Percentiles rank a stretch among this genome's conserved stretches.
Evolutionary conservation across 148 eudicot genomes (phyloP).

Genomic region (Amaranthus cruentus): DNA sequence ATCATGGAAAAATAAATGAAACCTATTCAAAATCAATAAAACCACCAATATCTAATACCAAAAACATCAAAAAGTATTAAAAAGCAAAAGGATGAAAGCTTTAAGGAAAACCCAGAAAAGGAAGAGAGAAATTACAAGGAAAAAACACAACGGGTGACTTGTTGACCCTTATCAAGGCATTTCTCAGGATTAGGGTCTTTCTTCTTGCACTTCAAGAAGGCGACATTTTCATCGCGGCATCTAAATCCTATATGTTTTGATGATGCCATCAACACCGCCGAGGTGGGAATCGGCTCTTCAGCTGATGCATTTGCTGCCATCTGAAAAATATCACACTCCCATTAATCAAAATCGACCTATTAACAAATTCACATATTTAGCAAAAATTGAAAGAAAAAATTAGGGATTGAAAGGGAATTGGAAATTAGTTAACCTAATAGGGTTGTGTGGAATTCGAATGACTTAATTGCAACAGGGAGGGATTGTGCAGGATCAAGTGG

Average conservation of each 20-base stretch:
- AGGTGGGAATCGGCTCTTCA: conserved; percentile 68
- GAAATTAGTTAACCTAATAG: too few species aligned
- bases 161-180: conserved; percentile 79
- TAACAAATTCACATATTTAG: too few species aligned
- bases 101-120: conserved; percentile 1
- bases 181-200: conserved; percentile 86
- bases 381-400: too few species aligned
- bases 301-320: conserved; percentile 48
- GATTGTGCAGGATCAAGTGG: too few species aligned
- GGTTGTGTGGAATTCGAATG: too few species aligned
- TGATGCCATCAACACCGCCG: conserved; percentile 72
- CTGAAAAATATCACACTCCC: neutral
- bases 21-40: neutral
- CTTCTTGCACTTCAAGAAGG: conserved; percentile 80
- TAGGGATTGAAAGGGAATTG: too few species aligned
- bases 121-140: conserved; percentile 45
- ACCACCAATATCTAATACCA: neutral
- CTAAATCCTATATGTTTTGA: conserved; percentile 63
- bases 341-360: too few species aligned
- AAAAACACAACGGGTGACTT: conserved; percentile 86
- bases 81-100: neutral
- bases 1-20: neutral
- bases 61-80: neutral
- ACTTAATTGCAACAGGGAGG: too few species aligned
- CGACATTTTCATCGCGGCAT: conserved; percentile 66